Evolutionary conservation across 2,329 filamentous ascomycete species (phyloP).

Genomic region (Penicillium sp.): DNA sequence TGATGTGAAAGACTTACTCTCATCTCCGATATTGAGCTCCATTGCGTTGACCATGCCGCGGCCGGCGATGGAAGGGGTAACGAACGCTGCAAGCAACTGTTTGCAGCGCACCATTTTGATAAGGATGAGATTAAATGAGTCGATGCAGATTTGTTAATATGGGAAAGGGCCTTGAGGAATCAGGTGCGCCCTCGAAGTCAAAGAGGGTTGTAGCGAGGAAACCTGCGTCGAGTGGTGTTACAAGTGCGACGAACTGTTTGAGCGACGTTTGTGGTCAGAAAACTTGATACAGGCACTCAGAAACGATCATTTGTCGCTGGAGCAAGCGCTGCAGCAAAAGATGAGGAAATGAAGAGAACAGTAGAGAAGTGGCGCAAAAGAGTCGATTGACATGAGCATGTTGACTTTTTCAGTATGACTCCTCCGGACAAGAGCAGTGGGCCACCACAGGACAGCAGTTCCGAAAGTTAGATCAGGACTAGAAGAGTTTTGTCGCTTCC

Average conservation of each 20-base stretch:
- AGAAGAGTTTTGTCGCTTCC: too few relatives aligned
- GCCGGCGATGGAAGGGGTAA: conserved; percentile 18
- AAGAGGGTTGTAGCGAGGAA: background rate
- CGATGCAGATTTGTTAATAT: background rate
- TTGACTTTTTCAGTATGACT: background rate
- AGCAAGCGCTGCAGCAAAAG: background rate
- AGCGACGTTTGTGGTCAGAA: background rate
- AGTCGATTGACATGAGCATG: background rate
- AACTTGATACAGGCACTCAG: background rate
- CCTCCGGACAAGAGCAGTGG: background rate
- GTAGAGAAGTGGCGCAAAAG: background rate
- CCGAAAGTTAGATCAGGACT: background rate
- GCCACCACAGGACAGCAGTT: background rate
- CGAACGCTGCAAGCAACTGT: conserved; percentile 14
- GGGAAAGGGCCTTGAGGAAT: background rate
- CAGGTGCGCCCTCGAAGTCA: background rate
- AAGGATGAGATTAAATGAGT: background rate
- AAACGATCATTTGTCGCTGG: background rate
- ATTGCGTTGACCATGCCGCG: conserved; percentile 21
- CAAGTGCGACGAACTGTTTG: background rate
- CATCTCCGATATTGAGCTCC: conserved; percentile 28
- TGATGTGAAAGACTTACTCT: conserved; percentile 18
- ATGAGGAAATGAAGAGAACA: background rate
- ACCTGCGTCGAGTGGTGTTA: background rate
- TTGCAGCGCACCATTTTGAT: conserved; percentile 9